Evolutionary conservation across 352 stramenopile species (phyloP).

Genomic region (Phytophthora pini): DNA sequence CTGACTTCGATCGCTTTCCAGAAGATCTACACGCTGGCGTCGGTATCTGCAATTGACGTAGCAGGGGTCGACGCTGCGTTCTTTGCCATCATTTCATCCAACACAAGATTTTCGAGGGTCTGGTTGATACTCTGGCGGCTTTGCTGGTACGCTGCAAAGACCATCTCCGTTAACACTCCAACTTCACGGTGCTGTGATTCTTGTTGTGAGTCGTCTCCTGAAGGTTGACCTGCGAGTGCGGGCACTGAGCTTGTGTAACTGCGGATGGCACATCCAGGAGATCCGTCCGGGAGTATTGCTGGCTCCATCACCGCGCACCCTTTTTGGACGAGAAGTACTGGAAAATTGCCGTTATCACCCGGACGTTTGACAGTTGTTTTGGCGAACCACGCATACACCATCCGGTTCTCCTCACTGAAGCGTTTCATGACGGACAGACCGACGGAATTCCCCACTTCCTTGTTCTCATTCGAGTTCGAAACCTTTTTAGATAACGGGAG

Average conservation of each 20-base stretch:
- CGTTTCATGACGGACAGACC: conserved; percentile 33
- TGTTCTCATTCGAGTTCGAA: conserved; percentile 3
- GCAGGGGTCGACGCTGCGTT: conserved; percentile 7
- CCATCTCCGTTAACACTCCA: conserved; percentile 38
- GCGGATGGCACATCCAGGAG: conserved; percentile 19
- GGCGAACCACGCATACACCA: conserved; percentile 28
- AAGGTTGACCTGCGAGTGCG: conserved; percentile 19
- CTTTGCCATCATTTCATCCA: conserved; percentile 42
- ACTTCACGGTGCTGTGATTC: conserved; percentile 36
- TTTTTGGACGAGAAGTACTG: conserved; percentile 35
- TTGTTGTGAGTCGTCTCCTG: conserved; percentile 12
- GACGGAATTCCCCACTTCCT: conserved; percentile 16
- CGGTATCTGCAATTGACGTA: conserved; percentile 14
- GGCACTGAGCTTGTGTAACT: conserved; percentile 41
- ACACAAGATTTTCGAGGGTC: conserved; percentile 42
- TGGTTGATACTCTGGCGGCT: conserved; percentile 39
- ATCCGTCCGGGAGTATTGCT: conserved; percentile 34
- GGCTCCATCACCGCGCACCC: conserved; percentile 17
- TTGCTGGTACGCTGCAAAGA: conserved; percentile 37
- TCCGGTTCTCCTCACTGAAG: conserved; percentile 14
- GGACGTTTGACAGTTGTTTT: conserved; percentile 16
- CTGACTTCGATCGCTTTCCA: background rate
- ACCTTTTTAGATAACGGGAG: conserved; percentile 16
- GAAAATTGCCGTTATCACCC: background rate
- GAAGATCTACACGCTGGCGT: conserved; percentile 10